Evolutionary conservation across 306 rosid species (phyloP).

Genomic region (Begonia loranthoides): DNA sequence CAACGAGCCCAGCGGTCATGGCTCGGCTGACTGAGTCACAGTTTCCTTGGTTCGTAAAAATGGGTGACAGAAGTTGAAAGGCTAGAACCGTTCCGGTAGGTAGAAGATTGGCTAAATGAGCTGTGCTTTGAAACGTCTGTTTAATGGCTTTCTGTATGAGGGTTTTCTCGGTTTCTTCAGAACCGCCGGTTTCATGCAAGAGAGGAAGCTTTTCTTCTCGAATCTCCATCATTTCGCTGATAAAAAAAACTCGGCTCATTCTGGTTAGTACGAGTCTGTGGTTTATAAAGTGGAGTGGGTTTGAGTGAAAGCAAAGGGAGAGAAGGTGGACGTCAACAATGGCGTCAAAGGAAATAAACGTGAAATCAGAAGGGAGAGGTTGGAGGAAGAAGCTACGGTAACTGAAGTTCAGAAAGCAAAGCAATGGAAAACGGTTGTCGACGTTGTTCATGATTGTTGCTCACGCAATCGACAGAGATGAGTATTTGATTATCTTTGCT

Average conservation of each 20-base stretch:
- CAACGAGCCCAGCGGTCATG: slow-evolving; percentile 32
- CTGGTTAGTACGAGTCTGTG: too few species aligned
- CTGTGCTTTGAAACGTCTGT: slow-evolving; percentile 72
- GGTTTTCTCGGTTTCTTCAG: slow-evolving; percentile 31
- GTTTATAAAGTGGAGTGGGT: too few species aligned
- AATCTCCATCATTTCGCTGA: background rate
- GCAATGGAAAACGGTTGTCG: too few species aligned
- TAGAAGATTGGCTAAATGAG: slow-evolving; percentile 72
- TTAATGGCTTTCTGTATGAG: slow-evolving; percentile 55
- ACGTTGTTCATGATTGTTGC: too few species aligned
- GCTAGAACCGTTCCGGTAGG: slow-evolving; percentile 87
- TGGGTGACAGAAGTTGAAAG: slow-evolving; percentile 71
- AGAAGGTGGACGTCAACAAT: background rate
- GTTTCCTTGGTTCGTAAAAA: slow-evolving; percentile 51
- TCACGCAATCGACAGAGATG: too few species aligned
- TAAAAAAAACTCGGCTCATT: too few species aligned
- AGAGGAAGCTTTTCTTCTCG: slow-evolving; percentile 28
- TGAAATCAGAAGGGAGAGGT: too few species aligned
- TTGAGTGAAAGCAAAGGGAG: background rate
- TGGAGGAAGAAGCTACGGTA: too few species aligned
- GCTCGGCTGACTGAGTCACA: slow-evolving; percentile 40
- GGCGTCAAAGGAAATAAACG: too few species aligned
- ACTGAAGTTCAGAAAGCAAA: too few species aligned
- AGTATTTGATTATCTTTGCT: too few species aligned
- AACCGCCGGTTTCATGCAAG: slow-evolving; percentile 22